Evolutionary conservation across 129 eudicot genomes (phyloP).

Genomic region (carrot (Daucus carota)): DNA sequence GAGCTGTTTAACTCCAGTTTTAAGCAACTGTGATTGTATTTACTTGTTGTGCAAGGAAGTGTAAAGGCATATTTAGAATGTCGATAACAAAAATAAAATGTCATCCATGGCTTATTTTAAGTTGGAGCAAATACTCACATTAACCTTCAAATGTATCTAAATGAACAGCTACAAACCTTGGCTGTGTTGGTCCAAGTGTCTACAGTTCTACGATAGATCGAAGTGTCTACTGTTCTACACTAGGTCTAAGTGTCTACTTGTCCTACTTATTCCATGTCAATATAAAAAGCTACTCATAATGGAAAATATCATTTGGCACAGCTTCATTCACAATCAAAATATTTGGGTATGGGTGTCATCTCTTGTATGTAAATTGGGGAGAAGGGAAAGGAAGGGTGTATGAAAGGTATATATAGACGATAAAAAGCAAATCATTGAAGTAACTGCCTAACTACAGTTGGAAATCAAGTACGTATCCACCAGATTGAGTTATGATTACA

Average conservation of each 20-base stretch:
- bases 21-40: background rate
- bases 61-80: background rate
- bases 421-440: background rate
- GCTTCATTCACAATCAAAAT: background rate
- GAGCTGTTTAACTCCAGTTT: background rate
- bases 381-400: background rate
- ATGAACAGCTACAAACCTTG: background rate
- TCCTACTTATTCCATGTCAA: background rate
- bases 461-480: background rate
- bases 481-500: background rate
- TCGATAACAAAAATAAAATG: background rate
- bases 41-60: background rate
- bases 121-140: background rate
- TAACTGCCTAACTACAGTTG: background rate
- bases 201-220: too few relatives aligned
- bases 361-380: background rate
- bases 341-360: background rate
- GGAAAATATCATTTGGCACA: background rate
- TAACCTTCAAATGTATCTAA: background rate
- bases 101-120: background rate
- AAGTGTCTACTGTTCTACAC: too few relatives aligned
- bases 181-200: background rate
- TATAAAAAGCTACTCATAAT: background rate
- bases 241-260: background rate
- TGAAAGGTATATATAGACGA: background rate